Percentiles rank a stretch among this genome's conserved stretches.
phyloP scores from a whole-genome alignment of 306 rosid species.

The Vigna angularis region DNA sequence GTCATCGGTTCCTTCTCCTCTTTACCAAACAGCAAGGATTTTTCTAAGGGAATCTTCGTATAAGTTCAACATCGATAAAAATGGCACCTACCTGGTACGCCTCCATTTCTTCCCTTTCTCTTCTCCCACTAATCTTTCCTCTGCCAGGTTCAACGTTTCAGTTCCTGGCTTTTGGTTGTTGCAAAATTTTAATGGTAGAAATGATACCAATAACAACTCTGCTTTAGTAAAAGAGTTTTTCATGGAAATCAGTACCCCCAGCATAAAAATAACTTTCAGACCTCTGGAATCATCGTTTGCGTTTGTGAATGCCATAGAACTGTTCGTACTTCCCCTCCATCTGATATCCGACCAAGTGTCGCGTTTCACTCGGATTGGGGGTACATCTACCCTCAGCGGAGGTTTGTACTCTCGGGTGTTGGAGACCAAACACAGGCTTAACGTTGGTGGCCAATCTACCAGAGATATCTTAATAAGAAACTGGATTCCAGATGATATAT shows the following conservation, averaged over 20 bases:
- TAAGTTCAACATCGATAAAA: neutral
- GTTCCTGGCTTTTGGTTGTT: slow-evolving; percentile 38
- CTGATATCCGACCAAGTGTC: accelerated
- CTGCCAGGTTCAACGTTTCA: slow-evolving; percentile 55
- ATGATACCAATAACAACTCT: neutral
- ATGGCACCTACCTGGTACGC: slow-evolving; percentile 50
- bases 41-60: neutral
- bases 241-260: neutral
- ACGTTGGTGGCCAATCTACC: slow-evolving; percentile 39
- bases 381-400: neutral
- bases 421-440: slow-evolving; percentile 45
- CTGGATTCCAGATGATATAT: slow-evolving; percentile 50
- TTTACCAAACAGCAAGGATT: slow-evolving; percentile 50
- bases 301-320: slow-evolving; percentile 64
- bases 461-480: slow-evolving; percentile 36
- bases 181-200: neutral
- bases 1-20: slow-evolving; percentile 4
- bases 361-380: neutral
- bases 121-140: slow-evolving; percentile 28
- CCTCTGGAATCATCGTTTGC: slow-evolving; percentile 45
- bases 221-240: slow-evolving; percentile 44
- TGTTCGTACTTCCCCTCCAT: slow-evolving; percentile 44
- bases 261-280: slow-evolving; percentile 39
- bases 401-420: slow-evolving; percentile 37
- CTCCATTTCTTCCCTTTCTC: slow-evolving; percentile 61